These are phyloP conservation scores for Cyclostephanos tholiformis DNA, from an alignment of 108 stramenopile genomes.

Conservation along the genomic window DNA sequence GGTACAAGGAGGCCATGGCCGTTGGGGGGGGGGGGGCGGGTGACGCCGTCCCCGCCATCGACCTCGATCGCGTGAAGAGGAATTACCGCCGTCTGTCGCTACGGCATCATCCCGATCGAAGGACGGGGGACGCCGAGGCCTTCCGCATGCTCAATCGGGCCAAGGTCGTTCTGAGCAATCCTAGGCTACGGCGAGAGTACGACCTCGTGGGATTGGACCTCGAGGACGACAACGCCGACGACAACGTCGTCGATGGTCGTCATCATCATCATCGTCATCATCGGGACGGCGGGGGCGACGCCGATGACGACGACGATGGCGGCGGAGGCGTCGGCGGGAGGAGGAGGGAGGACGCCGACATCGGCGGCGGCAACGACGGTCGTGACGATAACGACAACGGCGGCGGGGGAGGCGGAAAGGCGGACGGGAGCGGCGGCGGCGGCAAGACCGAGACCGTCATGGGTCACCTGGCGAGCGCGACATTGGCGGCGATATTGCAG, in stretches of 20 bases:
- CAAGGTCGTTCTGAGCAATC: constrained; percentile 67
- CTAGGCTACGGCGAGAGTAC: constrained; percentile 79
- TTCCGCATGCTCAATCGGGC: constrained; percentile 82
- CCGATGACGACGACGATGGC: constrained; percentile 2
- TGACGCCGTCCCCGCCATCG: constrained; percentile 25
- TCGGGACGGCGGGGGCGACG: constrained; percentile 6
- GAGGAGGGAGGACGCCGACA: constrained; percentile 1
- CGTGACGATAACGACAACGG: neutral
- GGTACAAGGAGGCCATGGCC: neutral
- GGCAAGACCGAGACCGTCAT: constrained; percentile 59
- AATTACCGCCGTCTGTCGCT: constrained; percentile 75
- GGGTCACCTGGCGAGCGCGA: constrained; percentile 72
- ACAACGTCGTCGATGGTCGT: constrained; percentile 3
- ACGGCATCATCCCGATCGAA: constrained; percentile 76
- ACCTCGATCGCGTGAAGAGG: constrained; percentile 75
- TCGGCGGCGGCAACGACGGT: constrained; percentile 36
- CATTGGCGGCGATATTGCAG: constrained; percentile 71
- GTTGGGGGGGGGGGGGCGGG: neutral
- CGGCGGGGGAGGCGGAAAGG: constrained; percentile 1
- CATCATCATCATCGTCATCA: constrained; percentile 26
- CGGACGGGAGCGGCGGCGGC: neutral
- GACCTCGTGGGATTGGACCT: constrained; percentile 85
- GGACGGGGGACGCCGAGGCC: constrained; percentile 76
- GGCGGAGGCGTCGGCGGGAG: neutral
- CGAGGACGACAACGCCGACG: constrained; percentile 80